Evolutionary conservation across 2,329 filamentous ascomycete species (phyloP).

Genomic region (Alternaria consortialis): DNA sequence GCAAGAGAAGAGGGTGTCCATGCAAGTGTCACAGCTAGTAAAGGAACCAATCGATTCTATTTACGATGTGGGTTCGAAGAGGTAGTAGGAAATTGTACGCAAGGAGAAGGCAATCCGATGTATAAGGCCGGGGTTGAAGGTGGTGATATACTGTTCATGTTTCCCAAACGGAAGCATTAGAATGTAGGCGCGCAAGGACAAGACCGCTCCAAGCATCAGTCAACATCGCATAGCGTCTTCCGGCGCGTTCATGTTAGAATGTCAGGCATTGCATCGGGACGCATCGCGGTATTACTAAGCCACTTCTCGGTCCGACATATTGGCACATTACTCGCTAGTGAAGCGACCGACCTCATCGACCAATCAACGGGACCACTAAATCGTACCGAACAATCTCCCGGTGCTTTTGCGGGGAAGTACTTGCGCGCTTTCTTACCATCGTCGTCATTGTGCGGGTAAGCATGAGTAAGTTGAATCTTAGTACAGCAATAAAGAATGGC

Average conservation of each 20-base stretch:
- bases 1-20: conserved; percentile 51
- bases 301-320: conserved; percentile 4
- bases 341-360: not conserved
- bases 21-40: conserved; percentile 52
- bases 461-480: not conserved
- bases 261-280: not conserved
- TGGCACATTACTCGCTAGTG: conserved; percentile 9
- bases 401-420: conserved; percentile 12
- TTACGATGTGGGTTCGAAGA: conserved; percentile 48
- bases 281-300: not conserved
- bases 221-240: not conserved
- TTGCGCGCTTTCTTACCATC: conserved; percentile 1
- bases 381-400: conserved; percentile 1
- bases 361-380: not conserved
- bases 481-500: conserved; percentile 7
- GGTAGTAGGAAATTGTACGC: conserved; percentile 41
- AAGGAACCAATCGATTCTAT: conserved; percentile 55
- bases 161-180: conserved; percentile 15
- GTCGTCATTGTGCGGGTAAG: conserved; percentile 12
- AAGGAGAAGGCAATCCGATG: conserved; percentile 47
- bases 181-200: not conserved
- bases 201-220: not conserved
- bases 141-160: conserved; percentile 47
- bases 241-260: not conserved
- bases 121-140: conserved; percentile 33